Percentiles rank a stretch among this genome's conserved stretches.
phyloP scores from a whole-genome alignment of 2,329 filamentous ascomycete genomes.

The Xylariomycetidae sp. region DNA sequence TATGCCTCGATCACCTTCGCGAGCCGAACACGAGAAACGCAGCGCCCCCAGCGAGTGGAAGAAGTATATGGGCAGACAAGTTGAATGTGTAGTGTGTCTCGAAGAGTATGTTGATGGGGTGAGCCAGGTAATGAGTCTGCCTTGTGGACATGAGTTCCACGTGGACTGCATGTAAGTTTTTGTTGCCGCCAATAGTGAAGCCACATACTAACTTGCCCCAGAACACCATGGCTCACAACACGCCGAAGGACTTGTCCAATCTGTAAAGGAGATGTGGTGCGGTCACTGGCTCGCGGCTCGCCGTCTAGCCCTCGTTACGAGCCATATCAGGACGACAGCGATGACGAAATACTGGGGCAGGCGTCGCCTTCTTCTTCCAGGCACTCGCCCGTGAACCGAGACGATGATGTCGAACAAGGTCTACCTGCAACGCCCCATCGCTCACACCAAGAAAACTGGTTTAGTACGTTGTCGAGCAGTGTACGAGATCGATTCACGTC shows the following conservation, averaged over 20 bases:
- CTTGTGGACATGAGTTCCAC: constrained; percentile 97
- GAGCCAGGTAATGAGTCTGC: constrained; percentile 91
- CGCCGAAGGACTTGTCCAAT: constrained; percentile 96
- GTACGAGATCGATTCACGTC: constrained; percentile 17
- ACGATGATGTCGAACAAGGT: constrained; percentile 37
- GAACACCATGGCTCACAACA: constrained; percentile 94
- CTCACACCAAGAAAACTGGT: constrained; percentile 29
- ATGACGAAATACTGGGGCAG: constrained; percentile 29
- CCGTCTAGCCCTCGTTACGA: constrained; percentile 48
- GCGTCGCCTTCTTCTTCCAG: constrained; percentile 17
- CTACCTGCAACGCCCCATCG: constrained; percentile 20
- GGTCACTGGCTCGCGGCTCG: constrained; percentile 52
- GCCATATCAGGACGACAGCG: constrained; percentile 47
- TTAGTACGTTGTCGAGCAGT: constrained; percentile 31
- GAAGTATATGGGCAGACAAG: constrained; percentile 61
- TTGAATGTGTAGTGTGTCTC: constrained; percentile 92
- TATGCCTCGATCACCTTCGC: constrained; percentile 28
- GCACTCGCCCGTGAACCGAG: constrained; percentile 15
- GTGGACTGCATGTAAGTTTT: constrained; percentile 93
- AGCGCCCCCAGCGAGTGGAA: constrained; percentile 49
- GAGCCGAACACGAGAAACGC: constrained; percentile 46
- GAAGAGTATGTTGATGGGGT: constrained; percentile 96
- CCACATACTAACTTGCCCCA: too few relatives aligned
- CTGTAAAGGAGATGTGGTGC: constrained; percentile 94
- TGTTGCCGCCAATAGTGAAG: too few relatives aligned